Conservation (phyloP, 2,329 filamentous ascomycete species). For the Colletotrichum sp. region DNA sequence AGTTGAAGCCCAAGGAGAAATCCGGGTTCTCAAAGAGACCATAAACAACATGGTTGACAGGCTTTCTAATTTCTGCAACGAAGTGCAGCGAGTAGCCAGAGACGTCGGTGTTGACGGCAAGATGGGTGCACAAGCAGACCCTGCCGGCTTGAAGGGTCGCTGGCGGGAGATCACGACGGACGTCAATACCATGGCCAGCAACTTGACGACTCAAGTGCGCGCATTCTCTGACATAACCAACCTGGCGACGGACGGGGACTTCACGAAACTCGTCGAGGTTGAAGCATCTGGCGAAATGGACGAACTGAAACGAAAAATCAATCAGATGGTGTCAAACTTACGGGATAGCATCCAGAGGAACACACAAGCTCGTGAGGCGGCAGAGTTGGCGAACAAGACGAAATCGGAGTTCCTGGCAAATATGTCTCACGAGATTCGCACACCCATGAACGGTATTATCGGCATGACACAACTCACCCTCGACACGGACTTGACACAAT, state of each 20-base stretch:
- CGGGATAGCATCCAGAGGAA: slow-evolving; percentile 97
- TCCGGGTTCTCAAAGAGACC: slow-evolving; percentile 90
- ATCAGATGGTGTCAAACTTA: slow-evolving; percentile 97
- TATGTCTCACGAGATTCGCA: slow-evolving; percentile 98
- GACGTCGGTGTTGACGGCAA: slow-evolving; percentile 98
- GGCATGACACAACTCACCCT: slow-evolving; percentile 97
- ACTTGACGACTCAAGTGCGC: slow-evolving; percentile 89
- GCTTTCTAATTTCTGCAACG: slow-evolving; percentile 93
- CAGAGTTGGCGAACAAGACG: slow-evolving; percentile 95
- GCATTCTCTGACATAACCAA: slow-evolving; percentile 99
- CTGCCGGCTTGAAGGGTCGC: slow-evolving; percentile 87
- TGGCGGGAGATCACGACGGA: slow-evolving; percentile 99
- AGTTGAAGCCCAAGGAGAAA: slow-evolving; percentile 93
- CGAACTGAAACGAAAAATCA: slow-evolving; percentile 98
- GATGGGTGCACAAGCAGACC: slow-evolving; percentile 96
- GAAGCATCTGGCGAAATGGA: slow-evolving; percentile 99
- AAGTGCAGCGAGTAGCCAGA: slow-evolving; percentile 93
- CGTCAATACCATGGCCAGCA: slow-evolving; percentile 89
- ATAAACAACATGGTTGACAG: slow-evolving; percentile 99
- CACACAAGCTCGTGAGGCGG: slow-evolving; percentile 92
- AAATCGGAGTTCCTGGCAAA: slow-evolving; percentile 99
- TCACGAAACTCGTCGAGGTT: slow-evolving; percentile 95
- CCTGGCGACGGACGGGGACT: slow-evolving; percentile 94
- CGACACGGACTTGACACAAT: slow-evolving; percentile 92
- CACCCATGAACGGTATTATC: slow-evolving; percentile 97